Conservation (phyloP, 176 grass and related monocot genomes). For the Oryza brachyantha region DNA sequence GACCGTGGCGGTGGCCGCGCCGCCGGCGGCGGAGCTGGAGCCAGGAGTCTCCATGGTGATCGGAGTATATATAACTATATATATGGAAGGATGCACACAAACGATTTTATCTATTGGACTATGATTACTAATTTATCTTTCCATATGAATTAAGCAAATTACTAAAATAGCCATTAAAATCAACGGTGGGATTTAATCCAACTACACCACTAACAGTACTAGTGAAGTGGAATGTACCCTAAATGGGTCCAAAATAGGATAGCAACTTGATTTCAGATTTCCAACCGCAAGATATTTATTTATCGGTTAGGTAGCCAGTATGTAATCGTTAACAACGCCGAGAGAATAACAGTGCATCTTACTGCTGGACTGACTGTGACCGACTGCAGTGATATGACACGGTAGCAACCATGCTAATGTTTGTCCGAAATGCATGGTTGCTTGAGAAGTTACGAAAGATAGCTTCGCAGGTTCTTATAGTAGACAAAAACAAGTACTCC, state of each 20-base stretch:
- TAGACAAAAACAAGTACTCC: no score
- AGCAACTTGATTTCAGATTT: background rate
- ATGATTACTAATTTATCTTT: no score
- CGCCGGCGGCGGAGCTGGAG: no score
- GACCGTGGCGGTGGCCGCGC: constrained; percentile 1
- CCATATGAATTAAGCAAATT: no score
- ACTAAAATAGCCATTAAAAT: no score
- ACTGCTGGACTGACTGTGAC: background rate
- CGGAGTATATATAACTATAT: no score
- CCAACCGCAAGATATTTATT: constrained; percentile 22
- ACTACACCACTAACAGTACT: no score
- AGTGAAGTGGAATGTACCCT: no score
- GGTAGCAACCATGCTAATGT: background rate
- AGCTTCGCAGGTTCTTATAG: background rate
- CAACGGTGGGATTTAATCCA: no score
- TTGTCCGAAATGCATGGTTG: background rate
- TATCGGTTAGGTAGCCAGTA: constrained; percentile 16
- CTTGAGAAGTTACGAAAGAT: background rate
- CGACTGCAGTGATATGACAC: background rate
- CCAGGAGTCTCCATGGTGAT: background rate
- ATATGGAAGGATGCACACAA: no score
- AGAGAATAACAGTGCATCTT: constrained; percentile 7
- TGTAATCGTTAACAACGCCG: background rate
- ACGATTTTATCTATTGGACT: no score
- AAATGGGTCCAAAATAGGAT: no score